Conservation (phyloP, 2,329 filamentous ascomycete species). For the Epichloe sp. region DNA sequence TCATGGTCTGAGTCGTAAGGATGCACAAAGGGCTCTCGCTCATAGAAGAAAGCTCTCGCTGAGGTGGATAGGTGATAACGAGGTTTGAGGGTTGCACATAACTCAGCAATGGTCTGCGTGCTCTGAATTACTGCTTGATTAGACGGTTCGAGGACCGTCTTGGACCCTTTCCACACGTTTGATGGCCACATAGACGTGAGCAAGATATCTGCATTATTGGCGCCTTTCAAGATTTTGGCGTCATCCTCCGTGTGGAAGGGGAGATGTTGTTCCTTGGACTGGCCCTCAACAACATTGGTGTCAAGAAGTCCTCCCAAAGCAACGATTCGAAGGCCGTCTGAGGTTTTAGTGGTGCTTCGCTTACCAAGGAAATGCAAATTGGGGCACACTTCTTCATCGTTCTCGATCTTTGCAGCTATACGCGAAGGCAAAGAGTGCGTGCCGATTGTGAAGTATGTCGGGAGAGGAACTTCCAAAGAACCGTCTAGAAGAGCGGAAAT, state of each 20-base stretch:
- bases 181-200: conserved; percentile 80
- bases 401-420: conserved; percentile 61
- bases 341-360: conserved; percentile 75
- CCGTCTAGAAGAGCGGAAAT: conserved; percentile 57
- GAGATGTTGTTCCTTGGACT: conserved; percentile 60
- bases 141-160: conserved; percentile 41
- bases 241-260: conserved; percentile 69
- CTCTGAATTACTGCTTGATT: conserved; percentile 36
- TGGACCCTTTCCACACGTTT: conserved; percentile 56
- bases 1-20: conserved; percentile 32
- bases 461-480: conserved; percentile 59
- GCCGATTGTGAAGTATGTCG: conserved; percentile 85
- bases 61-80: conserved; percentile 78
- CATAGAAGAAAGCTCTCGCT: conserved; percentile 56
- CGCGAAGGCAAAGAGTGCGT: conserved; percentile 54
- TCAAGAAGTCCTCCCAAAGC: conserved; percentile 65
- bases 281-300: conserved; percentile 42
- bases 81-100: conserved; percentile 71
- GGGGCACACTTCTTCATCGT: conserved; percentile 64
- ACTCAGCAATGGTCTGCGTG: conserved; percentile 59
- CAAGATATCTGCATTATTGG: conserved; percentile 71
- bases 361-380: conserved; percentile 87
- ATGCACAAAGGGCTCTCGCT: conserved; percentile 87
- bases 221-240: conserved; percentile 60
- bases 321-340: conserved; percentile 80